These are phyloP conservation scores for Aspergillus steynii DNA, from an alignment of 495 filamentous ascomycete genomes.

Conservation along the genomic window DNA sequence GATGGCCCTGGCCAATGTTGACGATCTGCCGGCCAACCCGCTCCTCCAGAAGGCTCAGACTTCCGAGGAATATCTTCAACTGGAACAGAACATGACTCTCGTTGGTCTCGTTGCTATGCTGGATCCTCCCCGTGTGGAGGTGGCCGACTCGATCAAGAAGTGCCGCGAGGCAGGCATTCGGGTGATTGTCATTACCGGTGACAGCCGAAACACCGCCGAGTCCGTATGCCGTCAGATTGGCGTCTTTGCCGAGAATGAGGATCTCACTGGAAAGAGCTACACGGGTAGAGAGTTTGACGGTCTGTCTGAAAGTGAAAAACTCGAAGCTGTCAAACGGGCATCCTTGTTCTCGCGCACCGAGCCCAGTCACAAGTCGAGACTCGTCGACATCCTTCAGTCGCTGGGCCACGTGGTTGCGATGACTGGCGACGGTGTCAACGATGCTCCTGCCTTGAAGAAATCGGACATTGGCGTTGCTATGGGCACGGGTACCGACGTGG, in stretches of 20 bases:
- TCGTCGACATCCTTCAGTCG: conserved; percentile 94
- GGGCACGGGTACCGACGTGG: conserved; percentile 97
- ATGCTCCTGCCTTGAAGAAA: conserved; percentile 97
- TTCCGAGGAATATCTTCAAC: conserved; percentile 75
- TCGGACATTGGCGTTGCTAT: conserved; percentile 98
- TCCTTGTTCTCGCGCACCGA: conserved; percentile 97
- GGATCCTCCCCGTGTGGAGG: conserved; percentile 96
- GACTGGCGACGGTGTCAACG: conserved; percentile 99
- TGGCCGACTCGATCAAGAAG: conserved; percentile 78
- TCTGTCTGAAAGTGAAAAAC: conserved; percentile 73
- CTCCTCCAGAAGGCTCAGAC: conserved; percentile 74
- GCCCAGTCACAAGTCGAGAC: conserved; percentile 89
- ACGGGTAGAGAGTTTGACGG: conserved; percentile 94
- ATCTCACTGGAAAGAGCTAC: conserved; percentile 88
- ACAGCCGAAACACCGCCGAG: conserved; percentile 96
- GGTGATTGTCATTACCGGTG: conserved; percentile 96
- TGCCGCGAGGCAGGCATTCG: conserved; percentile 93
- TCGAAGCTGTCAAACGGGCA: conserved; percentile 79
- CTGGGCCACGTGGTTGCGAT: conserved; percentile 96
- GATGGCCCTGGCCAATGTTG: conserved; percentile 84
- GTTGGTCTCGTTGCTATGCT: conserved; percentile 95
- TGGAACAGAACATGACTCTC: conserved; percentile 93
- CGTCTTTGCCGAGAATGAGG: conserved; percentile 80
- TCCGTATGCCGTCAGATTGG: conserved; percentile 97
- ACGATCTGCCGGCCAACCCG: conserved; percentile 68